Evolutionary conservation across 805 yeast species (phyloP), one percentile per base, ranked within the genome.

Genomic region (Phaffomyces opuntiae): DNA sequence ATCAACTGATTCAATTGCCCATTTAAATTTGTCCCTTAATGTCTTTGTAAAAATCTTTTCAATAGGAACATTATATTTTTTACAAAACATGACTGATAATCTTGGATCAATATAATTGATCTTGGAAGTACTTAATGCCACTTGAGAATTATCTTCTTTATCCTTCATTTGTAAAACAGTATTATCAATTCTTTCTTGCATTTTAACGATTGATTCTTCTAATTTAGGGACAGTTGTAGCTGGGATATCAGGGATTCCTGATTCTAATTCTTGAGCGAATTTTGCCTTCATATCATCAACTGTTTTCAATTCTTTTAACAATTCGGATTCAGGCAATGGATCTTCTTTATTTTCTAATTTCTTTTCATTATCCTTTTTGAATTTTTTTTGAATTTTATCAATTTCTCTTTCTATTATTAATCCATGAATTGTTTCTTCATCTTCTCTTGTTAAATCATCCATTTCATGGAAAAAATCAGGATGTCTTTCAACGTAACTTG

Each of bases 41-140:
- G 98, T 87, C 67, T 89, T 90, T 12, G 96, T 84, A 56, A 91
- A 89, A 37, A 91, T 71, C 65, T 87, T 90, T 64, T 91, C 97
- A 45, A 91, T 83, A 8, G 98, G 98, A 19, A 91, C 96, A 45
- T 78, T 73, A 61, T 69, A 88, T 65, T 81, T 86, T 64, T 89
- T 90, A 43, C 95, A 77, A 60, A 89, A 91, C 75, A 86, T 80
- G 24, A 88, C 96, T 0, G 95, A 81, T 54, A 91, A 69, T 53
- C 98, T 74, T 25, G 98, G 98, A 64, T 91, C 98, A 49, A 91
- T 91, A 70, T 91, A 91, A 65, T 91, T 91, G 74, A 87, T 80
- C 69, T 91, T 91, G 25, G 96, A 87, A 0, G 98, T 91, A 40
- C 96, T 89, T 53, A 91, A 70, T 0, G 97, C 90, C 26, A 91